phyloP scores from a whole-genome alignment of 306 rosid genomes.

The Luffa acutangula region DNA sequence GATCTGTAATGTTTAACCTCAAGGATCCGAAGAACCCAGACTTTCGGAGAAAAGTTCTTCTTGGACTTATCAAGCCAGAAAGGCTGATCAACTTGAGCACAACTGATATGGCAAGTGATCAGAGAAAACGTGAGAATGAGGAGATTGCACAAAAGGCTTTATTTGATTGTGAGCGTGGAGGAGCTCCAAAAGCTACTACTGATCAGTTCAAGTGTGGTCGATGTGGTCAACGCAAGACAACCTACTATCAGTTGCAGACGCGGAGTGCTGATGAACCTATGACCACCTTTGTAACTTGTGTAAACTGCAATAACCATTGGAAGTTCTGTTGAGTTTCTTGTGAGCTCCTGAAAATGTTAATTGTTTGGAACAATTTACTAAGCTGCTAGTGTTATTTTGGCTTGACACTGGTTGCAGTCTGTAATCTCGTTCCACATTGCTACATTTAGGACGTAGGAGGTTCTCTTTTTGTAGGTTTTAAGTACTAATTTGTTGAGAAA shows the following conservation, averaged over 20 bases:
- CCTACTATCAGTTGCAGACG: conserved; percentile 97
- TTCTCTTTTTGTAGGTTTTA: conserved; percentile 3
- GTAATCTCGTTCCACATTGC: conserved; percentile 6
- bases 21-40: conserved; percentile 91
- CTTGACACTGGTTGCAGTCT: conserved; percentile 11
- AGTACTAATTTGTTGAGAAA: conserved; percentile 8
- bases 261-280: conserved; percentile 99
- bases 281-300: conserved; percentile 96
- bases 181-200: conserved; percentile 58
- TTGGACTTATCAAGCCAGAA: conserved; percentile 60
- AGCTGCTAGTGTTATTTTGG: conserved; percentile 23
- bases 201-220: conserved; percentile 91
- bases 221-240: conserved; percentile 81
- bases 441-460: conserved; percentile 13
- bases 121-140: conserved; percentile 58
- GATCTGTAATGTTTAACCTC: conserved; percentile 83
- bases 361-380: conserved; percentile 14
- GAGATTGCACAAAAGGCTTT: conserved; percentile 65
- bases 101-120: conserved; percentile 88
- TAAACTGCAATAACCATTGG: conserved; percentile 83
- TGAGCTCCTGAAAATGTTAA: conserved; percentile 20
- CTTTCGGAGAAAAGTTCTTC: conserved; percentile 82
- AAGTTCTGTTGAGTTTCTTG: conserved; percentile 69
- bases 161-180: conserved; percentile 81
- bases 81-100: conserved; percentile 61